Conservation (phyloP, 1,284 basidiomycete genomes). For the Wolfiporia cocos region DNA sequence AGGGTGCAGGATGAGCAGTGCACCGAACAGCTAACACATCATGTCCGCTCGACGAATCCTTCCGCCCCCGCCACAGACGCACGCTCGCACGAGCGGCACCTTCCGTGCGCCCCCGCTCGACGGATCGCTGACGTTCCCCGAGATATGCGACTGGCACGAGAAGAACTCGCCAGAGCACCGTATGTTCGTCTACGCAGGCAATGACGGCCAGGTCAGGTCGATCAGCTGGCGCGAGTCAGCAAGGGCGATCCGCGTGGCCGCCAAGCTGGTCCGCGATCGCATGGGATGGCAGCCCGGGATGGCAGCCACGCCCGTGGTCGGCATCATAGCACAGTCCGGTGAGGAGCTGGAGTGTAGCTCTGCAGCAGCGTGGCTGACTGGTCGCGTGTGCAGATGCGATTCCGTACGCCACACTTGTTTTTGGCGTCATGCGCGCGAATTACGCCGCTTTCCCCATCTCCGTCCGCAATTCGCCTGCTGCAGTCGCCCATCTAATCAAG, state of each 20-base stretch:
- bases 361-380: background rate
- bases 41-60: background rate
- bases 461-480: constrained; percentile 30
- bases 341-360: background rate
- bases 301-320: background rate
- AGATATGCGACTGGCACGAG: constrained; percentile 31
- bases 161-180: constrained; percentile 27
- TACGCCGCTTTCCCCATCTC: constrained; percentile 30
- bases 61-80: constrained; percentile 1
- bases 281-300: background rate
- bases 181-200: constrained; percentile 26
- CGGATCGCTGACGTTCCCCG: constrained; percentile 27
- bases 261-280: background rate
- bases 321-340: constrained; percentile 2
- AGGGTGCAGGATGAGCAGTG: too few species aligned
- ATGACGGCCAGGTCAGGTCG: constrained; percentile 11
- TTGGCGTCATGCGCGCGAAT: constrained; percentile 23
- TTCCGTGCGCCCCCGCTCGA: constrained; percentile 29
- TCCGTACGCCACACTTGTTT: constrained; percentile 20
- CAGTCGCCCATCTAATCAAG: constrained; percentile 28
- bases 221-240: constrained; percentile 24
- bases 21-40: too few species aligned
- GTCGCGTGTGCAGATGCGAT: constrained; percentile 20
- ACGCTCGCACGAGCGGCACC: constrained; percentile 11
- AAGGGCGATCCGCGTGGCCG: constrained; percentile 6